phyloP scores from a whole-genome alignment of 257 asterid genomes.

The Apocynum venetum region DNA sequence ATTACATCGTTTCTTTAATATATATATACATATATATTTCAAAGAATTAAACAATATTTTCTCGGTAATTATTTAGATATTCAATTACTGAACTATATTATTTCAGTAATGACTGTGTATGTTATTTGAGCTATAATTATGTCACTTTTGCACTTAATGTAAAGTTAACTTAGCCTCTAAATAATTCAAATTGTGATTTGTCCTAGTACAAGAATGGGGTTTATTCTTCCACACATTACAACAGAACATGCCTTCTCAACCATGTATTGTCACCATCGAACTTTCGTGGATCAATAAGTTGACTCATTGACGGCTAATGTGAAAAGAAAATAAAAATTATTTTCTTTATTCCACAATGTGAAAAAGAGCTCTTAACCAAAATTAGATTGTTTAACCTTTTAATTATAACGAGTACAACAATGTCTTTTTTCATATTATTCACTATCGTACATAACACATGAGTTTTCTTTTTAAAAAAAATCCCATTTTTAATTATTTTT shows the following conservation, averaged over 20 bases:
- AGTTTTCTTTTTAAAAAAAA: too few species aligned
- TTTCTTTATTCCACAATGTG: background rate
- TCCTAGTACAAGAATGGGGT: background rate
- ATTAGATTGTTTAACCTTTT: background rate
- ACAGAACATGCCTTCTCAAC: background rate
- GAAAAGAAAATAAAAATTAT: background rate
- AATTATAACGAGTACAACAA: background rate
- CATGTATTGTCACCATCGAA: constrained; percentile 14
- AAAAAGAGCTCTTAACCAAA: background rate
- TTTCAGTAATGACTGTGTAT: too few species aligned
- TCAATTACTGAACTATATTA: too few species aligned
- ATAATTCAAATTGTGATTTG: constrained; percentile 5
- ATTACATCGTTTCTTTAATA: background rate
- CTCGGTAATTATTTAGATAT: too few species aligned
- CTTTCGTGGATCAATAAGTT: constrained; percentile 3
- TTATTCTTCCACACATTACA: background rate
- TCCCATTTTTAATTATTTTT: too few species aligned
- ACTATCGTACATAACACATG: background rate
- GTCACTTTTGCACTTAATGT: too few species aligned
- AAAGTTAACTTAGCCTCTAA: background rate
- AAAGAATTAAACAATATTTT: too few species aligned
- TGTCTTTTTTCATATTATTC: background rate
- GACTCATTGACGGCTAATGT: background rate
- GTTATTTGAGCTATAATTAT: too few species aligned
- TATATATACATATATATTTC: too few species aligned